These are phyloP conservation scores for Aspergillus melleus DNA, from an alignment of 2,329 filamentous ascomycete species.

Conservation along the genomic window DNA sequence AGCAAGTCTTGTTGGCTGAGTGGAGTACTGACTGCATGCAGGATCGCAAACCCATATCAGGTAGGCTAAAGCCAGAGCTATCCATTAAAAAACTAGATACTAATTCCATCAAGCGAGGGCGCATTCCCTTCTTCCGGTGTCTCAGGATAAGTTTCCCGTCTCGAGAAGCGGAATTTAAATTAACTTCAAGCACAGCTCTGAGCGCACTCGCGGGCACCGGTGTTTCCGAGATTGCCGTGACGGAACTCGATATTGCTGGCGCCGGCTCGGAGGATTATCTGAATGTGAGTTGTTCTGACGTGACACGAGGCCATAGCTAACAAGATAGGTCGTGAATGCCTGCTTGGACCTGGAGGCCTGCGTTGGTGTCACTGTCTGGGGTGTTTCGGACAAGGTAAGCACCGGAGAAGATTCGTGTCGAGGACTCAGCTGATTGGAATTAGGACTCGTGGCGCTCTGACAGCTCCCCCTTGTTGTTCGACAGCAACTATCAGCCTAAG, in stretches of 20 bases:
- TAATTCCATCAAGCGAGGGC: conserved; percentile 30
- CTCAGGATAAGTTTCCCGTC: conserved; percentile 12
- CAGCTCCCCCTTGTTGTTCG: conserved; percentile 44
- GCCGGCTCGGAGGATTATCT: conserved; percentile 59
- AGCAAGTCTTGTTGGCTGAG: too few relatives aligned
- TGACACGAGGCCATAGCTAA: conserved; percentile 25
- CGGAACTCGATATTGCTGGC: conserved; percentile 66
- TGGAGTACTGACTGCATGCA: conserved; percentile 13
- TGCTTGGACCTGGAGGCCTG: conserved; percentile 61
- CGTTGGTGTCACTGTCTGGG: conserved; percentile 66
- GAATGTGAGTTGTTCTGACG: conserved; percentile 37
- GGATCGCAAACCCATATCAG: conserved; percentile 59
- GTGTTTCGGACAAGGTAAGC: conserved; percentile 40
- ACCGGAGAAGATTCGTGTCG: neutral
- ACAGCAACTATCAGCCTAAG: conserved; percentile 44
- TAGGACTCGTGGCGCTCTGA: conserved; percentile 44
- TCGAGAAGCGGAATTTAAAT: neutral
- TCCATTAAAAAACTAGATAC: too few relatives aligned
- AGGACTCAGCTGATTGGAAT: neutral
- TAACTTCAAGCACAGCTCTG: conserved; percentile 47
- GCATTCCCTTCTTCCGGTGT: conserved; percentile 13
- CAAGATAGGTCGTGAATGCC: conserved; percentile 46
- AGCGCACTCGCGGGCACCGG: conserved; percentile 53
- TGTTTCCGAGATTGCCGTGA: conserved; percentile 61
- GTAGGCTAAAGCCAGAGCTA: conserved; percentile 3